These are phyloP conservation scores for Nicotiana obtusifolia DNA, from an alignment of 257 asterid genomes.

Conservation along the genomic window DNA sequence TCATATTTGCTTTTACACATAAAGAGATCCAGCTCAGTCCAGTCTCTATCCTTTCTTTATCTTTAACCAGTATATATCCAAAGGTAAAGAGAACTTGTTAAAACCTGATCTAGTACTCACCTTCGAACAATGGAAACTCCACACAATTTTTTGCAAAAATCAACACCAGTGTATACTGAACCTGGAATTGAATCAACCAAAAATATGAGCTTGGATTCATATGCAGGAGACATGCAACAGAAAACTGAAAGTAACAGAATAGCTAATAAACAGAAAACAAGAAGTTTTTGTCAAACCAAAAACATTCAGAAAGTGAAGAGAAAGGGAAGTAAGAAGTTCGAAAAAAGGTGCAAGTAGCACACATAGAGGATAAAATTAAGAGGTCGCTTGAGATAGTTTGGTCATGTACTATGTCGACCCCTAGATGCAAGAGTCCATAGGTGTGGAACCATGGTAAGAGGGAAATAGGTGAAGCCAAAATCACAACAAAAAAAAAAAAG, in stretches of 20 bases:
- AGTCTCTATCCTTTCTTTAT: neutral
- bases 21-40: neutral
- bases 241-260: neutral
- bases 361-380: neutral
- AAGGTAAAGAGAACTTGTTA: neutral
- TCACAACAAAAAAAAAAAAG: too few species aligned
- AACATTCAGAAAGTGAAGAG: conserved; percentile 4
- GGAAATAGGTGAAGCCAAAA: too few species aligned
- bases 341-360: neutral
- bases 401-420: too few species aligned
- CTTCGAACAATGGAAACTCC: conserved; percentile 97
- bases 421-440: too few species aligned
- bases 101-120: conserved; percentile 36
- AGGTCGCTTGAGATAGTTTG: too few species aligned
- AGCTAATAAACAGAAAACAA: neutral
- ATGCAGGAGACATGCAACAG: conserved; percentile 4
- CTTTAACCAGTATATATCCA: neutral
- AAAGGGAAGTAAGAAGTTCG: neutral
- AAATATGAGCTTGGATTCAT: conserved; percentile 8
- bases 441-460: too few species aligned
- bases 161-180: conserved; percentile 87
- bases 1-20: neutral
- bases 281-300: neutral
- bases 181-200: conserved; percentile 41
- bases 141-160: conserved; percentile 98